Conservation (phyloP, 768 basidiomycete species). For the Mycena kentingensis region DNA sequence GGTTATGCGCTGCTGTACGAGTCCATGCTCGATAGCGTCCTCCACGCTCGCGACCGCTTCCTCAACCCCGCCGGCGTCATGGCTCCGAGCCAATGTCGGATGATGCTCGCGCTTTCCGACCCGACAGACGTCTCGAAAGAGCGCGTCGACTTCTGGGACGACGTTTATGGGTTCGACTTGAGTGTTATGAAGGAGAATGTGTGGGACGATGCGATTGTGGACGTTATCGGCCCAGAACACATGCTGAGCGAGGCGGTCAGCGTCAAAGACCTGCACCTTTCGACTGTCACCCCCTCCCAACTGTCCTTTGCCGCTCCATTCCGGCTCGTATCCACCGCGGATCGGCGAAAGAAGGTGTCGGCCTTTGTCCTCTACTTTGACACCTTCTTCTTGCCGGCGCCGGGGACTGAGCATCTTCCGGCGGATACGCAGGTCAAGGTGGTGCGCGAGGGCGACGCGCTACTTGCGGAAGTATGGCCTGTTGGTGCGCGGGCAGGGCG, state of each 20-base stretch:
- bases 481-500: conserved; percentile 55
- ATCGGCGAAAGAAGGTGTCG: conserved; percentile 65
- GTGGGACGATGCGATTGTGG: conserved; percentile 82
- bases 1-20: conserved; percentile 91
- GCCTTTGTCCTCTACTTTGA: conserved; percentile 93
- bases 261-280: conserved; percentile 82
- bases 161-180: conserved; percentile 92
- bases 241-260: conserved; percentile 62
- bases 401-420: conserved; percentile 37
- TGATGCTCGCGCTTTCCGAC: conserved; percentile 84
- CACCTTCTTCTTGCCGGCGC: conserved; percentile 86
- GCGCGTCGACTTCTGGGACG: conserved; percentile 86
- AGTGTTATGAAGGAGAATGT: conserved; percentile 75
- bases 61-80: conserved; percentile 76
- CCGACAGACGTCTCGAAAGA: conserved; percentile 76
- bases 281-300: conserved; percentile 62
- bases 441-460: conserved; percentile 57
- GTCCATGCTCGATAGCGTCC: conserved; percentile 95
- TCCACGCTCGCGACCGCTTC: conserved; percentile 86
- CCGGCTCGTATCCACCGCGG: conserved; percentile 63
- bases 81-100: conserved; percentile 87
- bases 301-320: conserved; percentile 83
- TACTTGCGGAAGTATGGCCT: conserved; percentile 81
- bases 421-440: conserved; percentile 55
- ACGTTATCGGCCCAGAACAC: conserved; percentile 68